Percentiles rank a stretch among this genome's conserved stretches.
These are phyloP conservation scores for Fusarium oxysporum DNA, from an alignment of 2,329 filamentous ascomycete genomes.

Conservation along the genomic window DNA sequence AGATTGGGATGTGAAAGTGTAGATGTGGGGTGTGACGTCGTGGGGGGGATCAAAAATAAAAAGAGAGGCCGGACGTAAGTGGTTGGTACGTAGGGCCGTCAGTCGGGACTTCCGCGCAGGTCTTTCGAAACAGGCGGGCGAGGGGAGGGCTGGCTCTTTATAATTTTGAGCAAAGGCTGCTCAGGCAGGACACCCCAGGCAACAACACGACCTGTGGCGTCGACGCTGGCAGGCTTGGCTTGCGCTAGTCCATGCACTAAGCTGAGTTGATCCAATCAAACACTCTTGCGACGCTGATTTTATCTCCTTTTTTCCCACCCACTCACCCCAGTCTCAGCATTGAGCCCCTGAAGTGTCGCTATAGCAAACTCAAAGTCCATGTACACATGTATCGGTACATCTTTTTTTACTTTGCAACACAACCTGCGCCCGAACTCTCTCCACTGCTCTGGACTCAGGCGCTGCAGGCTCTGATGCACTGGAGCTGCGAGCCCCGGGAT, in stretches of 20 bases:
- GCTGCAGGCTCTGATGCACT: slow-evolving; percentile 9
- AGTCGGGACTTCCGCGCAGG: slow-evolving; percentile 68
- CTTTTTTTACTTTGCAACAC: slow-evolving; percentile 13
- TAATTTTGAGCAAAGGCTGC: slow-evolving; percentile 61
- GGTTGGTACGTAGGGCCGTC: slow-evolving; percentile 64
- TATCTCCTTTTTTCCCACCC: slow-evolving; percentile 54
- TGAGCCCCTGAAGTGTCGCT: slow-evolving; percentile 55
- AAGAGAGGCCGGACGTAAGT: slow-evolving; percentile 59
- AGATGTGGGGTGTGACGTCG: slow-evolving; percentile 51
- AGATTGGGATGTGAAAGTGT: slow-evolving; percentile 4
- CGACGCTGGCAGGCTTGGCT: slow-evolving; percentile 54
- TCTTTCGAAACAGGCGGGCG: slow-evolving; percentile 60
- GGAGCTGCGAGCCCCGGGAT: slow-evolving; percentile 17
- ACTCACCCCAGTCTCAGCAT: slow-evolving; percentile 49
- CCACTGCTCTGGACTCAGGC: background rate
- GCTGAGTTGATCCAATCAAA: slow-evolving; percentile 54
- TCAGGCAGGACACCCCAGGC: slow-evolving; percentile 57
- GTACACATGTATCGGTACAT: slow-evolving; percentile 31
- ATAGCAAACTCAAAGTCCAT: slow-evolving; percentile 46
- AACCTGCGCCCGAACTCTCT: slow-evolving; percentile 5
- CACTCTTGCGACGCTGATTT: slow-evolving; percentile 47
- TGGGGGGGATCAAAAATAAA: slow-evolving; percentile 48
- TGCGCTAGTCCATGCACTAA: slow-evolving; percentile 53
- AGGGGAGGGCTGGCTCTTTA: slow-evolving; percentile 68
- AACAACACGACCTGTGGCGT: slow-evolving; percentile 59